Evolutionary conservation across 768 basidiomycete genomes (phyloP).

Genomic region (Erythrobasidium yunnanense): DNA sequence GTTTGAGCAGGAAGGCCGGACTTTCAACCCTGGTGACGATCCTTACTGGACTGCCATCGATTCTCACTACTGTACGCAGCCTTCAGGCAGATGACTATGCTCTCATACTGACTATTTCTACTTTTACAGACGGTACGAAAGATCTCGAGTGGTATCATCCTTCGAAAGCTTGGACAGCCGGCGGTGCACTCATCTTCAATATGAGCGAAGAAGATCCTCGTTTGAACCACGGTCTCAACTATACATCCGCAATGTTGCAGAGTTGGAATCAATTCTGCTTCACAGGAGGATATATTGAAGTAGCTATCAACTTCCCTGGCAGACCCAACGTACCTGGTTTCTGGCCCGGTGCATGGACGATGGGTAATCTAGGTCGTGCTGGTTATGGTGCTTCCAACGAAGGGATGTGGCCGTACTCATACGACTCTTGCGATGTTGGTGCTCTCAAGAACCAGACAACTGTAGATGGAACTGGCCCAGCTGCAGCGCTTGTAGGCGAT

Average conservation of each 20-base stretch:
- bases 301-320: conserved; percentile 35
- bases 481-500: conserved; percentile 44
- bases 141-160: conserved; percentile 65
- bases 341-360: conserved; percentile 87
- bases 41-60: conserved; percentile 55
- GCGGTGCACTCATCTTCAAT: conserved; percentile 50
- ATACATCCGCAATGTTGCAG: conserved; percentile 47
- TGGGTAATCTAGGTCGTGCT: conserved; percentile 71
- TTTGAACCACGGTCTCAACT: conserved; percentile 68
- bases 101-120: background rate
- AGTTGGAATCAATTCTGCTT: conserved; percentile 95
- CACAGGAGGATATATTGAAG: conserved; percentile 74
- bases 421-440: conserved; percentile 72
- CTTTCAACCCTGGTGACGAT: conserved; percentile 55
- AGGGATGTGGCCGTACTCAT: conserved; percentile 58
- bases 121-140: conserved; percentile 5
- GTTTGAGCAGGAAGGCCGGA: conserved; percentile 61
- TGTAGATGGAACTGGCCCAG: conserved; percentile 49
- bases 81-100: background rate
- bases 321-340: conserved; percentile 51
- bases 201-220: conserved; percentile 37
- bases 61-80: conserved; percentile 46
- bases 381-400: conserved; percentile 85
- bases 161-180: conserved; percentile 55
- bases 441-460: conserved; percentile 71